Evolutionary conservation across 192 early-diverging fungal species (phyloP).

Genomic region (Phlyctochytrium bullatum): DNA sequence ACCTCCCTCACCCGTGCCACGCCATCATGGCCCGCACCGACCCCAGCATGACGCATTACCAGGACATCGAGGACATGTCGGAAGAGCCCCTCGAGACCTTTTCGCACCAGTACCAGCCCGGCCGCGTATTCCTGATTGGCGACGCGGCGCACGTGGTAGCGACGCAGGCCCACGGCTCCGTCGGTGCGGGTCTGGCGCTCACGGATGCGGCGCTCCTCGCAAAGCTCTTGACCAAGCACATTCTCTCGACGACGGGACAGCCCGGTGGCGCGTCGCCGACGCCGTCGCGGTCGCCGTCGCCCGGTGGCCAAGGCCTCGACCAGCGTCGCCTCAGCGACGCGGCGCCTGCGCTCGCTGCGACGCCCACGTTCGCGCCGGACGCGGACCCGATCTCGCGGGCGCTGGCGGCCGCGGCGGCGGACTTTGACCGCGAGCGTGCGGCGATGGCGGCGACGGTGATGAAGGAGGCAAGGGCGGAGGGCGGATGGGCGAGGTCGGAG

Average conservation of each 20-base stretch:
- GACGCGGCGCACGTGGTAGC: slow-evolving; percentile 54
- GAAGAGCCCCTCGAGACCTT: slow-evolving; percentile 35
- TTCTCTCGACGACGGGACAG: slow-evolving; percentile 16
- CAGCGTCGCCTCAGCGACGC: not conserved
- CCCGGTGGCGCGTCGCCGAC: slow-evolving; percentile 10
- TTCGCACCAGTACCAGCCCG: slow-evolving; percentile 30
- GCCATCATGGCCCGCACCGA: slow-evolving; percentile 47
- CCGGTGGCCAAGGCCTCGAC: not conserved
- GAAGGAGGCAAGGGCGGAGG: slow-evolving; percentile 40
- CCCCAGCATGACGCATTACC: slow-evolving; percentile 20
- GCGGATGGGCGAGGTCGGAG: slow-evolving; percentile 35
- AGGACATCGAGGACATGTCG: slow-evolving; percentile 44
- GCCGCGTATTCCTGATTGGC: slow-evolving; percentile 52
- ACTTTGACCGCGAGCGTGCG: slow-evolving; percentile 36
- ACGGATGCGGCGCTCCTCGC: slow-evolving; percentile 45
- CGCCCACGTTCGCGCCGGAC: not conserved
- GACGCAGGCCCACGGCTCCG: slow-evolving; percentile 40
- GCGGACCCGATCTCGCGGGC: slow-evolving; percentile 12
- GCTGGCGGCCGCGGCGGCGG: slow-evolving; percentile 25
- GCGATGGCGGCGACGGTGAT: slow-evolving; percentile 23
- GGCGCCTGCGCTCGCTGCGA: not conserved
- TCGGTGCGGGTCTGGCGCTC: slow-evolving; percentile 45
- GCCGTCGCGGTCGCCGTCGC: not conserved
- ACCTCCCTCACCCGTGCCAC: slow-evolving; percentile 27
- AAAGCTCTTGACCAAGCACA: slow-evolving; percentile 43